Conservation (phyloP, 2,329 filamentous ascomycete genomes). For the Penicillium sp. region DNA sequence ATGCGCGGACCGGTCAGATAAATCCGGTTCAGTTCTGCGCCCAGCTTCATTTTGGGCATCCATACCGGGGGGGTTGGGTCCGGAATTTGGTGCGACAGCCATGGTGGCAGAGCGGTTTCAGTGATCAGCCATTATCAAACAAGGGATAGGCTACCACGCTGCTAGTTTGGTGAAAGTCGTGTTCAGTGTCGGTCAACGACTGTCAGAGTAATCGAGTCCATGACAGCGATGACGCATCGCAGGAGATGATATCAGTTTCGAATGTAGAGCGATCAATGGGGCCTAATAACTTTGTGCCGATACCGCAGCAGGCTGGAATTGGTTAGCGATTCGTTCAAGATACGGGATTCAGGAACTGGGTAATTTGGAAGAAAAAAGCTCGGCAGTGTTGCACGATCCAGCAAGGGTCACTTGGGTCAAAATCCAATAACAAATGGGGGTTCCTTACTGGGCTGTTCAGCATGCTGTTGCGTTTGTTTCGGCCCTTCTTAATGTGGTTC, state of each 20-base stretch:
- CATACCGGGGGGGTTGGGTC: constrained; percentile 2
- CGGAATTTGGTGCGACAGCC: constrained; percentile 1
- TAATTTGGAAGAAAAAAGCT: constrained; percentile 6
- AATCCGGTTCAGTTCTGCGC: constrained; percentile 1
- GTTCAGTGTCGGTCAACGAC: background rate
- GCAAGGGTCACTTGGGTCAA: constrained; percentile 21
- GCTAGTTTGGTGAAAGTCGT: background rate
- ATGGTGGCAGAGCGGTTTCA: background rate
- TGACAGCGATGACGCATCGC: constrained; percentile 11
- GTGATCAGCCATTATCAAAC: constrained; percentile 1
- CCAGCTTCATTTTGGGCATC: constrained; percentile 2
- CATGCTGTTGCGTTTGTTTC: constrained; percentile 91
- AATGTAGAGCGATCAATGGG: constrained; percentile 1
- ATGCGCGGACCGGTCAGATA: constrained; percentile 3
- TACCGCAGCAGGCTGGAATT: constrained; percentile 42
- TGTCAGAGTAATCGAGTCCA: constrained; percentile 4
- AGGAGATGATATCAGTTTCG: constrained; percentile 8
- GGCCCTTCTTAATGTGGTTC: constrained; percentile 97
- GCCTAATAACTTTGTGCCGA: constrained; percentile 46
- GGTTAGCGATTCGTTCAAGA: constrained; percentile 16
- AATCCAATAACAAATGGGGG: constrained; percentile 11
- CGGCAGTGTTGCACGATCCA: constrained; percentile 23
- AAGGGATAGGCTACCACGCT: background rate
- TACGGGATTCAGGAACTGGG: background rate
- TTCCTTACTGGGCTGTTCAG: constrained; percentile 87